Conservation (phyloP, 768 basidiomycete genomes). For the Leucosporidium creatinivorum region DNA sequence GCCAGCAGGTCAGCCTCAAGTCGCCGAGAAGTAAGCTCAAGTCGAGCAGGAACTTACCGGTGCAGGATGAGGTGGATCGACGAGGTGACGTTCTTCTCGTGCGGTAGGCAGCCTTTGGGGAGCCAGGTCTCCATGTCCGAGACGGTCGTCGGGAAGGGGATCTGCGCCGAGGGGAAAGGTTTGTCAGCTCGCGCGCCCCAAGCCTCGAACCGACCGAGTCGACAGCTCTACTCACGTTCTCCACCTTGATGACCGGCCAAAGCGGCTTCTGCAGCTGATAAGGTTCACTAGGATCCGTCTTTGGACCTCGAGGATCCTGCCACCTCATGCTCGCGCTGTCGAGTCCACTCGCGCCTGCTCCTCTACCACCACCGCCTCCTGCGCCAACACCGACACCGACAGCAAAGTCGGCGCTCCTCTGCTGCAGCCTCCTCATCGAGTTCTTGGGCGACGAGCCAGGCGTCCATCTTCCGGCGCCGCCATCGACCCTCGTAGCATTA, state of each 20-base stretch:
- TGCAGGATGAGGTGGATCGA: constrained; percentile 31
- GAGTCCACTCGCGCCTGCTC: too few species aligned
- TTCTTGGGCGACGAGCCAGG: neutral
- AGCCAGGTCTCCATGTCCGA: constrained; percentile 11
- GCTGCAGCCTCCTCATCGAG: neutral
- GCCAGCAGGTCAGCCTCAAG: too few species aligned
- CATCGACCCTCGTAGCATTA: too few species aligned
- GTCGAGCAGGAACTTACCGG: constrained; percentile 1
- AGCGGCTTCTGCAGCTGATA: neutral
- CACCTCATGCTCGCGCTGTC: constrained; percentile 1
- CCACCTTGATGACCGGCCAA: constrained; percentile 24
- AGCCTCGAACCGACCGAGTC: neutral
- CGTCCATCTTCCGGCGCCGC: too few species aligned
- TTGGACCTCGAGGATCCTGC: neutral
- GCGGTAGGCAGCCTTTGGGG: neutral
- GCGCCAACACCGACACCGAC: neutral
- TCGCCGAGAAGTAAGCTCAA: neutral
- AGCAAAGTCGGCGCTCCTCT: neutral
- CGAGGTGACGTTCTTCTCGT: neutral
- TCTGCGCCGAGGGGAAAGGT: neutral
- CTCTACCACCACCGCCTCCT: neutral
- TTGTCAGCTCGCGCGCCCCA: neutral
- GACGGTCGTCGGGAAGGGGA: constrained; percentile 15
- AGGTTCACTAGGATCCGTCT: neutral
- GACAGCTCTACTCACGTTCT: constrained; percentile 11